Evolutionary conservation across 495 filamentous ascomycete species (phyloP).

Genomic region (Trichoderma parareesei): DNA sequence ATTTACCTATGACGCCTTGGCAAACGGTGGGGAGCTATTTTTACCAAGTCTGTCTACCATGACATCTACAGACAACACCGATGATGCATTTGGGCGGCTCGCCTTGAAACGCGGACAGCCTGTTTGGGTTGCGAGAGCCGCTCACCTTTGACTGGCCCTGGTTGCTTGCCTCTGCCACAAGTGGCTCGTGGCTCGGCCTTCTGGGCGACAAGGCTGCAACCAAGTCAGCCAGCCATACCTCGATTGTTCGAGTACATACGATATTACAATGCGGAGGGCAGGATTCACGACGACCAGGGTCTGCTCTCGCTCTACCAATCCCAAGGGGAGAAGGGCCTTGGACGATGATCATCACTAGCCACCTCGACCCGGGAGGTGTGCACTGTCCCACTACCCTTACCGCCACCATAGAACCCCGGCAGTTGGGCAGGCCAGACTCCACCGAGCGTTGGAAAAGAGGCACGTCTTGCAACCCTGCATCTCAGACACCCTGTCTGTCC

Average conservation of each 20-base stretch:
- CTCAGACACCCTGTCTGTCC: neutral
- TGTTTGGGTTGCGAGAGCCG: slow-evolving; percentile 2
- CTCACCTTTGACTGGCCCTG: neutral
- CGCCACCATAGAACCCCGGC: slow-evolving; percentile 4
- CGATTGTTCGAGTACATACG: too few species aligned
- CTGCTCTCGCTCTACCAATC: neutral
- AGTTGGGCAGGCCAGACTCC: neutral
- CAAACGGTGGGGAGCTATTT: neutral
- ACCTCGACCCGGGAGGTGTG: slow-evolving; percentile 1
- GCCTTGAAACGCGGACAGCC: neutral
- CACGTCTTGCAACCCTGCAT: slow-evolving; percentile 4
- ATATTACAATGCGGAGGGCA: neutral
- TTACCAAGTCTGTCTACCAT: neutral
- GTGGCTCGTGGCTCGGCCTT: neutral
- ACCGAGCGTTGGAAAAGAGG: neutral
- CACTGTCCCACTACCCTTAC: neutral
- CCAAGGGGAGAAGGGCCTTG: neutral
- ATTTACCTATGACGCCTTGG: slow-evolving; percentile 1
- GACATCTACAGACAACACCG: neutral
- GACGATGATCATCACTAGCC: slow-evolving; percentile 8
- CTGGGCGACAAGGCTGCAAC: neutral
- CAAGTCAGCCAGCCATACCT: neutral
- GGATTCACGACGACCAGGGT: neutral
- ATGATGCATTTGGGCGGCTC: neutral
- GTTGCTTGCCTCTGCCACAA: neutral